Evolutionary conservation across 805 yeast genomes (phyloP), one percentile per base, ranked within the genome.

Genomic region (Yamadazyma laniorum): DNA sequence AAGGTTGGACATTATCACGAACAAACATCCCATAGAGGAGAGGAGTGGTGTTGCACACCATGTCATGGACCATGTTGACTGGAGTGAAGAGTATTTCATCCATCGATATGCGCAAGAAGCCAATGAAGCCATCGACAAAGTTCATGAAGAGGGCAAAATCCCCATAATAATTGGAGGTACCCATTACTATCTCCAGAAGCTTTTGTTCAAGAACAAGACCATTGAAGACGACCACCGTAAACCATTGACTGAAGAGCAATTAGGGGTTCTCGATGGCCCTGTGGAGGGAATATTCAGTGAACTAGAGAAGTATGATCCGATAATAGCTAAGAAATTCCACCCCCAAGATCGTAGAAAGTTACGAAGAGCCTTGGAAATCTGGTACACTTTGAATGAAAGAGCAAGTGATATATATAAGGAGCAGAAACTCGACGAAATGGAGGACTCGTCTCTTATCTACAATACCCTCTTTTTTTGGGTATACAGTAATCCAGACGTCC

Each of bases 111-210:
- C 82, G 35, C 54, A 66, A 25, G 96, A 88, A 48, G 96, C 95
- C 6, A 52, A 67, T 23, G 56, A 46, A 1, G 70, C 77, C 13
- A 84, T 90, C 6, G 72, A 74, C 0, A 85, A 80, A 22, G 81
- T 91, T 8, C 82, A 81, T 43, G 39, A 56, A 0, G 56, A 84
- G 15, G 85, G 85, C 0, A 89, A 88, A 51, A 49, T 84, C 1
- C 97, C 99, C 0, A 85, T 93, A 3, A 58, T 93, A 0, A 93
- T 93, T 1, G 99, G 99, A 4, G 99, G 99, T 0, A 93, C 99
- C 0, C 97, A 90, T 55, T 93, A 93, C 58, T 93, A 93, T 56
- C 65, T 88, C 25, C 96, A 86, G 59, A 79, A 85, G 6, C 56
- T 91, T 6, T 55, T 87, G 6, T 86, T 90, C 55, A 70, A 75